Evolutionary conservation across 805 yeast species (phyloP).

Genomic region (Gaillardinia entomophila): DNA sequence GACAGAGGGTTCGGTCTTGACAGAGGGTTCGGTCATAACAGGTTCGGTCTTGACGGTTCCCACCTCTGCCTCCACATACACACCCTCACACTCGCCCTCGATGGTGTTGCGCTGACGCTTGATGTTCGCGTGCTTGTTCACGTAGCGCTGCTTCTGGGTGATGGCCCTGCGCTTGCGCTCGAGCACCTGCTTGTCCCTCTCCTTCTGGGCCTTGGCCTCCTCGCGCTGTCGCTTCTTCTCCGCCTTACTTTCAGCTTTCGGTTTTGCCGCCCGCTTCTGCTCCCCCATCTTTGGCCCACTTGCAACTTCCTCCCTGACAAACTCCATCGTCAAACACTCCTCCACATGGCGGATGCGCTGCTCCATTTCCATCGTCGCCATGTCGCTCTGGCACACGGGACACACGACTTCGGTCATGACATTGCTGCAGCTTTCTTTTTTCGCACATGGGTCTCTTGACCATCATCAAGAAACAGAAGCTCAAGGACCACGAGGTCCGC

Average conservation of each 20-base stretch:
- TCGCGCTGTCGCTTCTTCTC: conserved; percentile 4
- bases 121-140: background rate
- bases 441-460: conserved; percentile 81
- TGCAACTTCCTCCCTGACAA: conserved; percentile 25
- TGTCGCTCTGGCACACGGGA: conserved; percentile 45
- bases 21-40: too few relatives aligned
- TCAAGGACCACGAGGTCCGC: conserved; percentile 72
- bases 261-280: conserved; percentile 1
- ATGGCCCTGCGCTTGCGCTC: background rate
- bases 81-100: too few relatives aligned
- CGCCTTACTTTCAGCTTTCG: conserved; percentile 11
- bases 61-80: too few relatives aligned
- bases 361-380: conserved; percentile 34
- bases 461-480: conserved; percentile 75
- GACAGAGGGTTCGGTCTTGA: too few relatives aligned
- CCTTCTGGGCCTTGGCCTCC: too few relatives aligned
- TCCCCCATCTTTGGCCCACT: conserved; percentile 21
- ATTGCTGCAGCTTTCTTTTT: too few relatives aligned
- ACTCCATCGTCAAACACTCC: conserved; percentile 36
- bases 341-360: conserved; percentile 52
- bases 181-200: too few relatives aligned
- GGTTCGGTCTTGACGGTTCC: too few relatives aligned
- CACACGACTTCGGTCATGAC: conserved; percentile 29
- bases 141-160: background rate
- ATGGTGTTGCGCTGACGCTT: too few relatives aligned